Evolutionary conservation across 176 grass and related monocot genomes (phyloP).

Genomic region (Urochloa ruziziensis): DNA sequence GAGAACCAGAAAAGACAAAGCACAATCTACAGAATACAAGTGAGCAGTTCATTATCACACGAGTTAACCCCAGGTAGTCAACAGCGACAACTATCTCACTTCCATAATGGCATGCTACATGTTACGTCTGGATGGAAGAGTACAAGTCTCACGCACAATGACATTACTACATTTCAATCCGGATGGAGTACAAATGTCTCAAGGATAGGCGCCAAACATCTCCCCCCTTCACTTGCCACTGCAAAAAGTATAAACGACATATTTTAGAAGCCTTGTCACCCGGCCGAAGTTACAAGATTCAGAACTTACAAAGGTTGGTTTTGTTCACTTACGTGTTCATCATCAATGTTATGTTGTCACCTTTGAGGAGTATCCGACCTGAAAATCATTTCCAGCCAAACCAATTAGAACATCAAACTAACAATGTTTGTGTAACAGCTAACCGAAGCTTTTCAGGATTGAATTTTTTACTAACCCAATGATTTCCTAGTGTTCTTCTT

Average conservation of each 20-base stretch:
- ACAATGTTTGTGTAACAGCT: neutral
- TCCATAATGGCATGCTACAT: constrained; percentile 23
- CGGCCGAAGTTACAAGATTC: neutral
- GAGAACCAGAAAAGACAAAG: neutral
- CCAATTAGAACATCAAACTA: neutral
- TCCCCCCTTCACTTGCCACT: constrained; percentile 41
- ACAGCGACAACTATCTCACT: constrained; percentile 14
- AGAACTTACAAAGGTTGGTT: neutral
- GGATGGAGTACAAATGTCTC: constrained; percentile 23
- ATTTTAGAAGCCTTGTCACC: neutral
- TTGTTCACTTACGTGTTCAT: constrained; percentile 71
- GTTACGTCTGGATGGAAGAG: constrained; percentile 1
- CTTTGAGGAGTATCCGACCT: constrained; percentile 95
- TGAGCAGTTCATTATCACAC: constrained; percentile 8
- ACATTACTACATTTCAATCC: constrained; percentile 23
- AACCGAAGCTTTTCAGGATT: neutral
- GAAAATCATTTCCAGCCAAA: constrained; percentile 18
- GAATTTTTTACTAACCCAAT: constrained; percentile 51
- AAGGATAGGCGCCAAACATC: neutral
- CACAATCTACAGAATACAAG: neutral
- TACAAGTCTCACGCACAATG: constrained; percentile 6
- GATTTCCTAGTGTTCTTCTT: constrained; percentile 85
- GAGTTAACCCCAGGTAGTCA: neutral
- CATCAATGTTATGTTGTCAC: constrained; percentile 97
- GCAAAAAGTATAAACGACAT: neutral